Evolutionary conservation across 345 rosid genomes (phyloP).

Genomic region (Cardiospermum halicacabum): DNA sequence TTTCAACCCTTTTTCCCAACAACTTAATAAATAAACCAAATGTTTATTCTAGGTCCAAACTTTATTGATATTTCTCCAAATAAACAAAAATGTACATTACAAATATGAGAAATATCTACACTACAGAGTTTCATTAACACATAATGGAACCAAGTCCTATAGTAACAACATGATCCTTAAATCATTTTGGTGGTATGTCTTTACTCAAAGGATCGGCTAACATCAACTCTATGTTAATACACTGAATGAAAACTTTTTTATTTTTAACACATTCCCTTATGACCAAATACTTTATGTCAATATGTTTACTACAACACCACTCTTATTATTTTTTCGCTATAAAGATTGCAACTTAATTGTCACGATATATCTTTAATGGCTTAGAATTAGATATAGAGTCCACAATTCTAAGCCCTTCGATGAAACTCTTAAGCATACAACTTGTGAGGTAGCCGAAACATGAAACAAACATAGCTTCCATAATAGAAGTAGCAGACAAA

Average conservation of each 20-base stretch:
- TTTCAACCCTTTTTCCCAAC: not conserved
- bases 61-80: not conserved
- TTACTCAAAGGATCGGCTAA: not conserved
- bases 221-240: not conserved
- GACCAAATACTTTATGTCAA: not conserved
- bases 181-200: not conserved
- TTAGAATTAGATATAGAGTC: no score
- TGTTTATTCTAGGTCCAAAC: not conserved
- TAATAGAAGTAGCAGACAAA: no score
- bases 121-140: not conserved
- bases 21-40: not conserved
- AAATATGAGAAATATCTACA: not conserved
- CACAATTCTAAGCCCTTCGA: not conserved
- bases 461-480: not conserved
- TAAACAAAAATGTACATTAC: not conserved
- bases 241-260: not conserved
- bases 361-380: no score
- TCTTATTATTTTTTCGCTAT: not conserved
- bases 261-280: not conserved
- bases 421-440: not conserved
- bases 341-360: no score
- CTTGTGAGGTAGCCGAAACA: not conserved
- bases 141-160: not conserved
- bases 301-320: not conserved
- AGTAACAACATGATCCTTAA: not conserved